These are phyloP conservation scores for Sanghuangporus sanghuang DNA, from an alignment of 1,284 basidiomycete genomes.

Conservation along the genomic window DNA sequence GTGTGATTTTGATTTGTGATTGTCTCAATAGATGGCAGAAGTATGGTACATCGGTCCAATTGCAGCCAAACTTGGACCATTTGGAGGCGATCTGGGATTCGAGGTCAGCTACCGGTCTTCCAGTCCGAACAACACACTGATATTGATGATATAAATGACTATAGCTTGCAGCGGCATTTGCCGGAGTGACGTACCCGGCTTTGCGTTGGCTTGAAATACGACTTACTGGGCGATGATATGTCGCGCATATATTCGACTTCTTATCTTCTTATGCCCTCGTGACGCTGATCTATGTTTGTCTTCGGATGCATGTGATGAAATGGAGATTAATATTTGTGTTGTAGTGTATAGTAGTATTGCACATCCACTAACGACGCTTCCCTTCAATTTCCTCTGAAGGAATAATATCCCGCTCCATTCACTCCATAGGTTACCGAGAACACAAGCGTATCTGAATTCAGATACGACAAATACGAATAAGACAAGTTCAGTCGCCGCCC, in stretches of 20 bases:
- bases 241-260: neutral
- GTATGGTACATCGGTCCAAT: conserved; percentile 52
- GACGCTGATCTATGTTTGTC: neutral
- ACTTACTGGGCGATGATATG: conserved; percentile 33
- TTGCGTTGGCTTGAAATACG: conserved; percentile 41
- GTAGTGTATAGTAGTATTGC: too few species aligned
- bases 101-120: conserved; percentile 32
- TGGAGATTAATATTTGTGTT: too few species aligned
- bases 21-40: conserved; percentile 14
- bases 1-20: neutral
- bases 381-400: too few species aligned
- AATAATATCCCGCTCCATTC: too few species aligned
- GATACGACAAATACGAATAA: too few species aligned
- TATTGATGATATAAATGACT: neutral
- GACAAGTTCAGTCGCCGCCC: too few species aligned
- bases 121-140: neutral
- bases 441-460: too few species aligned
- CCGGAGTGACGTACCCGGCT: conserved; percentile 36
- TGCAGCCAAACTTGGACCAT: conserved; percentile 36
- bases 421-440: too few species aligned
- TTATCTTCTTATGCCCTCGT: neutral
- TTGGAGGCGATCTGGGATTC: conserved; percentile 54
- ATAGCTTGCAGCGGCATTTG: conserved; percentile 40
- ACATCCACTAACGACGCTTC: too few species aligned
- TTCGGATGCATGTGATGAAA: neutral